phyloP scores from a whole-genome alignment of 164 flowering plant genomes.

The Litsea cubeba region DNA sequence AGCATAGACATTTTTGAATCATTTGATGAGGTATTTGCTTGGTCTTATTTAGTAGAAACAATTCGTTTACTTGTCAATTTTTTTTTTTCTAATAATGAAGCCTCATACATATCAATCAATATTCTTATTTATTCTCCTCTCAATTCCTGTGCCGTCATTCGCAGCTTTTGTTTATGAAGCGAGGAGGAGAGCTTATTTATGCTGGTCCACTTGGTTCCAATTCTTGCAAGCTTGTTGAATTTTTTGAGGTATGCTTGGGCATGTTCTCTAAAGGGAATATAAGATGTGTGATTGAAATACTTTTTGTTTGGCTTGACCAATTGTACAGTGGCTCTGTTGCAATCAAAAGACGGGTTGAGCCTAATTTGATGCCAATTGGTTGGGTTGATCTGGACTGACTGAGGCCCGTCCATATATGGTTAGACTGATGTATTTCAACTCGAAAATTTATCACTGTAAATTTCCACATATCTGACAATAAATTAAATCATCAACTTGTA shows the following conservation, averaged over 20 bases:
- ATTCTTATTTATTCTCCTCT: neutral
- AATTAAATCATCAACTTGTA: too few relatives aligned
- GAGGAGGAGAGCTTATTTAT: constrained; percentile 92
- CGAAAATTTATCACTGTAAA: too few relatives aligned
- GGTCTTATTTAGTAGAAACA: neutral
- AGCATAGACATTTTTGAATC: constrained; percentile 99
- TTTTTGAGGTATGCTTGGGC: constrained; percentile 61
- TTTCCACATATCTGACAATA: too few relatives aligned
- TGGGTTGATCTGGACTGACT: too few relatives aligned
- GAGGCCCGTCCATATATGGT: too few relatives aligned
- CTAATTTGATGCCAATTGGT: too few relatives aligned
- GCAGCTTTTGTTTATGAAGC: constrained; percentile 92
- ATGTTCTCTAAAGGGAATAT: neutral
- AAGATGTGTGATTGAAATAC: neutral
- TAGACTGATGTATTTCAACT: too few relatives aligned
- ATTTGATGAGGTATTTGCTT: constrained; percentile 83
- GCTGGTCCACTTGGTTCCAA: constrained; percentile 86
- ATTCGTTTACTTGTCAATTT: neutral
- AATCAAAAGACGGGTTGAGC: too few relatives aligned
- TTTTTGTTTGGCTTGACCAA: neutral
- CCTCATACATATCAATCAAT: neutral
- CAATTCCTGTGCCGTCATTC: constrained; percentile 6
- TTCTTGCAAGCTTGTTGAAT: constrained; percentile 65
- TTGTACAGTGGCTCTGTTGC: neutral
- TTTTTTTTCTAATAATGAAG: neutral